Evolutionary conservation across 768 basidiomycete species (phyloP).

Genomic region (Lactarius sp.): DNA sequence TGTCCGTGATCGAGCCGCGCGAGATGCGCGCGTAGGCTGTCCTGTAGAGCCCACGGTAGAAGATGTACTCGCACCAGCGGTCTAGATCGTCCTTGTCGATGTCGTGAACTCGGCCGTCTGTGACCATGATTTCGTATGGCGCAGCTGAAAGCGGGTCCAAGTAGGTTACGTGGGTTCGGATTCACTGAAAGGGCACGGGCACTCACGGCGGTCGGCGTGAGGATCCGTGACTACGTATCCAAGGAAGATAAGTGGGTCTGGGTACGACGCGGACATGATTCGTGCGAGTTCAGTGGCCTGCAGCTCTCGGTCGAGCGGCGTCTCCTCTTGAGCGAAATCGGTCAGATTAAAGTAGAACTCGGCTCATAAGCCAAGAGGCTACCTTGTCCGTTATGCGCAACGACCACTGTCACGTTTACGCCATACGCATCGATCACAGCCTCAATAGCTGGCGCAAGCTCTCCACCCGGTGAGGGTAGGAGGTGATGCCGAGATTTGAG

Average conservation of each 20-base stretch:
- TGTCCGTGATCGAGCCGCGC: slow-evolving; percentile 81
- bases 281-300: slow-evolving; percentile 77
- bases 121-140: slow-evolving; percentile 70
- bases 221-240: slow-evolving; percentile 79
- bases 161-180: neutral
- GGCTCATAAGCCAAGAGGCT: slow-evolving; percentile 8
- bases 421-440: slow-evolving; percentile 79
- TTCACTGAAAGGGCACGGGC: neutral
- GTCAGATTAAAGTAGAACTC: neutral
- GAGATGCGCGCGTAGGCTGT: slow-evolving; percentile 82
- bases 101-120: slow-evolving; percentile 76
- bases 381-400: slow-evolving; percentile 92
- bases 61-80: slow-evolving; percentile 88
- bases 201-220: slow-evolving; percentile 56
- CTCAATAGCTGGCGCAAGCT: slow-evolving; percentile 87
- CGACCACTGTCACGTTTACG: slow-evolving; percentile 73
- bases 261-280: slow-evolving; percentile 67
- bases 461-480: slow-evolving; percentile 79
- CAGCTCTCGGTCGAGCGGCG: slow-evolving; percentile 80
- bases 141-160: slow-evolving; percentile 42
- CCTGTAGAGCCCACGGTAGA: slow-evolving; percentile 75
- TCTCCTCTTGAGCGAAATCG: slow-evolving; percentile 57
- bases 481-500: slow-evolving; percentile 81
- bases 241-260: slow-evolving; percentile 71
- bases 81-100: slow-evolving; percentile 70